Evolutionary conservation across 495 filamentous ascomycete species (phyloP), one percentile per base, ranked within the genome.

Genomic region (Alectoria sarmentosa): DNA sequence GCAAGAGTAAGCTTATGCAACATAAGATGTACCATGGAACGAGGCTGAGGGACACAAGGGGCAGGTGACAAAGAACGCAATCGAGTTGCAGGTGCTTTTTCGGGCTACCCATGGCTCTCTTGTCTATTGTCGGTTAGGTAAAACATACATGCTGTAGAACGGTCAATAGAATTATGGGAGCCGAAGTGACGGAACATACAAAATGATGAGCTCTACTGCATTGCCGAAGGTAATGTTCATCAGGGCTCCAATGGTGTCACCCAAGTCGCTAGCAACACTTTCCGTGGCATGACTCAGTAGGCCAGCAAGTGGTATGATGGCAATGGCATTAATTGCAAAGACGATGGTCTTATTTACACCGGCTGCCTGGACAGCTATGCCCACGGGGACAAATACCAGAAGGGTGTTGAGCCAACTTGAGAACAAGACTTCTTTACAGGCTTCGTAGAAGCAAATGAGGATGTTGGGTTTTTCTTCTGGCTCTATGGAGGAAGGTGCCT

Each of bases 141-240:
- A 67, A 70, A 77, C 75, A 75, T 77, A 77, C 75, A 77, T 77
- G 70, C 75, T 77, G 58, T 19, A 23, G 58, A 46, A 21, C 2
- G 36, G 58, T 77, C 69, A 76, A 69, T 59, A 32, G 10, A 38
- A 28, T 4, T n/a, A 13, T 58, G 19, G 39, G 6, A 67, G 67
- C 19, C n/a, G 58, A 41, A 69, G 58, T 37, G 30, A 54, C 23
- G 60, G 56, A 68, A 67, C 81, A 69, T 72, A 84, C 82, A 91
- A 94, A 68, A 94, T 91, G 73, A 94, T 94, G 70, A 95, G 76
- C 76, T 95, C 90, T 4, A 95, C 90, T 30, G 90, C 90, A 74
- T 95, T 95, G 62, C 90, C 90, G 75, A 94, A 94, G 28, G 89
- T 91, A 15, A 93, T 89, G 67, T 93, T 95, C 72, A 93, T 83